A percentile compares a stretch with the other conserved stretches of the same genome.
phyloP scores from a whole-genome alignment of 257 asterid species.

The Pogostemon cablin region DNA sequence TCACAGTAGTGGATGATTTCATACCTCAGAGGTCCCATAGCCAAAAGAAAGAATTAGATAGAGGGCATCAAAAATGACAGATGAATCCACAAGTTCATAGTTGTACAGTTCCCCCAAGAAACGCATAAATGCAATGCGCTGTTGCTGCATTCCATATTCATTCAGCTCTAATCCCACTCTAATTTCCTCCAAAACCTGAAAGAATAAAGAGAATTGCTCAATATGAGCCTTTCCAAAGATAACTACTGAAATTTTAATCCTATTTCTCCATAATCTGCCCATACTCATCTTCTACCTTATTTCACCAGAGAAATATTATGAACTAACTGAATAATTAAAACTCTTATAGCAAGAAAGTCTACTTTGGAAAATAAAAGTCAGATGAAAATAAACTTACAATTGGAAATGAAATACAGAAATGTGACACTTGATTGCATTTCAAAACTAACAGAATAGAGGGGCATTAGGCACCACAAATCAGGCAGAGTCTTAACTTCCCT shows the following conservation, averaged over 20 bases:
- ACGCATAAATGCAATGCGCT: conserved; percentile 89
- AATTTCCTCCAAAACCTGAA: conserved; percentile 95
- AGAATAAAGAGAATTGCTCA: conserved; percentile 29
- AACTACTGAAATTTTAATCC: neutral
- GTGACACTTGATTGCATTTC: neutral
- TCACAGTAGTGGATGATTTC: conserved; percentile 23
- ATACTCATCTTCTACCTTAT: neutral
- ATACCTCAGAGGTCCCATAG: conserved; percentile 92
- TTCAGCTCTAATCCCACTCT: conserved; percentile 87
- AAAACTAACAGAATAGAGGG: conserved; percentile 22
- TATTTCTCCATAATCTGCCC: conserved; percentile 21
- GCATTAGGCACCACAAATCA: neutral
- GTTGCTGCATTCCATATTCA: conserved; percentile 94
- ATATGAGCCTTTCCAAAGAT: conserved; percentile 26
- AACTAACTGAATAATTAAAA: conserved; percentile 10
- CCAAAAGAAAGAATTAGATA: conserved; percentile 79
- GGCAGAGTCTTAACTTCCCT: conserved; percentile 1
- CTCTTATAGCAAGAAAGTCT: neutral
- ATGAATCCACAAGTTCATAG: conserved; percentile 95
- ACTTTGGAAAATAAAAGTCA: conserved; percentile 15
- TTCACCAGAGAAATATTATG: neutral
- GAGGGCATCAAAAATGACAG: conserved; percentile 92
- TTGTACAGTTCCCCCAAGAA: conserved; percentile 95
- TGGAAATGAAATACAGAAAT: neutral
- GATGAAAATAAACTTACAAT: neutral